phyloP scores from a whole-genome alignment of 208 protist species.

The Strigomonas oncopelti region DNA sequence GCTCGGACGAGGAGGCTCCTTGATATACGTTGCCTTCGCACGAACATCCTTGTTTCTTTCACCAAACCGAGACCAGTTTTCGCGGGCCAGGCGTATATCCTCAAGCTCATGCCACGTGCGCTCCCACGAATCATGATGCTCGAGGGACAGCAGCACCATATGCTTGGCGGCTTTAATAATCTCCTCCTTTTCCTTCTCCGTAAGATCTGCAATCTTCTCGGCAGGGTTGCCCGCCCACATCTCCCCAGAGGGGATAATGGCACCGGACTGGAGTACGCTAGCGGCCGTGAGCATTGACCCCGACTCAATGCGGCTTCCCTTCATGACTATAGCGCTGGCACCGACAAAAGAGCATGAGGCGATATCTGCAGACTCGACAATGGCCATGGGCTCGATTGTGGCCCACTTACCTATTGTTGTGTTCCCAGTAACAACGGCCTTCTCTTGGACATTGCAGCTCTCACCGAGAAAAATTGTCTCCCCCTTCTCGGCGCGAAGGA shows the following conservation, averaged over 20 bases:
- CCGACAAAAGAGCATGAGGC: conserved; percentile 88
- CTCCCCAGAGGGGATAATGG: conserved; percentile 87
- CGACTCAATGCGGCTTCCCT: conserved; percentile 78
- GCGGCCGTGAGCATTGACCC: conserved; percentile 84
- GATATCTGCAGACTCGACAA: conserved; percentile 83
- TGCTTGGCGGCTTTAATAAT: conserved; percentile 89
- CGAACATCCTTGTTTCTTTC: conserved; percentile 75
- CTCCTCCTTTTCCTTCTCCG: conserved; percentile 82
- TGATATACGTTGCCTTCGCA: conserved; percentile 86
- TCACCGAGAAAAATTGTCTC: conserved; percentile 85
- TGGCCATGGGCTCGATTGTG: conserved; percentile 87
- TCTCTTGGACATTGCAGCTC: conserved; percentile 89
- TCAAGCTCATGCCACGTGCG: conserved; percentile 88
- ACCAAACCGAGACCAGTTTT: conserved; percentile 58
- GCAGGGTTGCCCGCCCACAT: conserved; percentile 91
- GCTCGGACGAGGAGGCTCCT: conserved; percentile 82
- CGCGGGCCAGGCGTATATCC: conserved; percentile 69
- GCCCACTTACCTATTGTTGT: conserved; percentile 85
- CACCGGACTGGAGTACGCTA: conserved; percentile 81
- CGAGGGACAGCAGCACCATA: conserved; percentile 82
- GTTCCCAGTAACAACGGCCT: conserved; percentile 80
- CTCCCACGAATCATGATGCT: conserved; percentile 88
- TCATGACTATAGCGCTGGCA: conserved; percentile 81
- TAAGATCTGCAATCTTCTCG: conserved; percentile 81
- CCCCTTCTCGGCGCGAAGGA: conserved; percentile 74